These are phyloP conservation scores for Botryotinia globosa DNA, from an alignment of 2,329 filamentous ascomycete species.

Conservation along the genomic window DNA sequence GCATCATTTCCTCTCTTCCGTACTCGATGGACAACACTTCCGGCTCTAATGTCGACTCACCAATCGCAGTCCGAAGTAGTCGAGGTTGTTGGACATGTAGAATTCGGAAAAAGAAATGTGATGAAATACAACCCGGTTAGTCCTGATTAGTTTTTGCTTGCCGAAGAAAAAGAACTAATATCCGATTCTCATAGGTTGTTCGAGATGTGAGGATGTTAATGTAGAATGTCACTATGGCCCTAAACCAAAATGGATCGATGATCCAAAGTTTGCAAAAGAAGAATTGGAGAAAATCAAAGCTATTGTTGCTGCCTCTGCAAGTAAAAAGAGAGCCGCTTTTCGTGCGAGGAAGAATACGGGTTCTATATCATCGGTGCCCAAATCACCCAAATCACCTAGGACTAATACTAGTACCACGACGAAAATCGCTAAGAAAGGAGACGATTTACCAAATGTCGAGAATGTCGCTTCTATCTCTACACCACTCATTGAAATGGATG, in stretches of 20 bases:
- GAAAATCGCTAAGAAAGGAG: neutral
- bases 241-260: slow-evolving; percentile 30
- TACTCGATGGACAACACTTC: slow-evolving; percentile 1
- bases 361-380: neutral
- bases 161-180: neutral
- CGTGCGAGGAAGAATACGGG: slow-evolving; percentile 11
- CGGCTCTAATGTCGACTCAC: neutral
- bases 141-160: neutral
- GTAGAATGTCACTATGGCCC: slow-evolving; percentile 51
- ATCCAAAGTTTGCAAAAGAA: slow-evolving; percentile 16
- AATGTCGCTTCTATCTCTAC: neutral
- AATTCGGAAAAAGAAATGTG: slow-evolving; percentile 63
- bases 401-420: neutral
- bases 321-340: slow-evolving; percentile 14
- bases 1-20: neutral
- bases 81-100: slow-evolving; percentile 63
- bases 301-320: slow-evolving; percentile 16
- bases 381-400: neutral
- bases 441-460: neutral
- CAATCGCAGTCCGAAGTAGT: slow-evolving; percentile 23
- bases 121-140: slow-evolving; percentile 56
- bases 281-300: slow-evolving; percentile 8
- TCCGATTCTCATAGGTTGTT: slow-evolving; percentile 38
- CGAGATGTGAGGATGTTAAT: slow-evolving; percentile 54
- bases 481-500: neutral